A percentile compares a stretch with the other conserved stretches of the same genome.
These are phyloP conservation scores for Candida multigemmis DNA, from an alignment of 805 yeast species.

Conservation along the genomic window DNA sequence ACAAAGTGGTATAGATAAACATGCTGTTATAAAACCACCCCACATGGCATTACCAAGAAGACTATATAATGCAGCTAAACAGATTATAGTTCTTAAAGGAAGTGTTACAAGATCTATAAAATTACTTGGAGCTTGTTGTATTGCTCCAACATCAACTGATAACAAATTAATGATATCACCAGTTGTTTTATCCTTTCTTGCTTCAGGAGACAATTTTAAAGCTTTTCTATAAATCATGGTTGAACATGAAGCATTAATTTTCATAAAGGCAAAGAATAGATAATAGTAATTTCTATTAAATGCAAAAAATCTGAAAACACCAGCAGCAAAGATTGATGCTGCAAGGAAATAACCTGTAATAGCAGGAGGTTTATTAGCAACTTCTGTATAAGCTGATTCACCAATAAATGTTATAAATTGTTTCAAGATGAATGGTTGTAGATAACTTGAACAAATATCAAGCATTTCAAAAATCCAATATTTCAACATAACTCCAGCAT, in stretches of 20 bases:
- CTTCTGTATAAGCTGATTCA: conserved; percentile 3
- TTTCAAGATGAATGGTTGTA: conserved; percentile 22
- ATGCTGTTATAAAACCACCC: conserved; percentile 24
- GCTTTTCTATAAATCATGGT: conserved; percentile 19
- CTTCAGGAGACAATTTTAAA: conserved; percentile 19
- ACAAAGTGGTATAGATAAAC: conserved; percentile 22
- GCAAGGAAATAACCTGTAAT: conserved; percentile 18
- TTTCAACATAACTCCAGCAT: conserved; percentile 10
- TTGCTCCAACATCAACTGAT: conserved; percentile 16
- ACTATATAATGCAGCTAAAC: conserved; percentile 22
- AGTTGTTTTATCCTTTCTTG: conserved; percentile 19
- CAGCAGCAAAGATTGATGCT: conserved; percentile 13
- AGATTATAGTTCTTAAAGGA: conserved; percentile 14
- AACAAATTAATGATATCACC: conserved; percentile 26
- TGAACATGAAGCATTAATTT: conserved; percentile 12
- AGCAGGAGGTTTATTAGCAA: conserved; percentile 10
- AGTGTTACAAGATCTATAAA: conserved; percentile 12
- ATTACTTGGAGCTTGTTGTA: conserved; percentile 8
- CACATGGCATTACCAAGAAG: conserved; percentile 26
- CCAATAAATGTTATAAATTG: conserved; percentile 17
- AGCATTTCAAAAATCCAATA: conserved; percentile 10
- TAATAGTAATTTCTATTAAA: conserved; percentile 13
- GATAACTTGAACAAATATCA: conserved; percentile 12
- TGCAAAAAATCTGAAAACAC: conserved; percentile 12
- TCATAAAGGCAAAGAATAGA: conserved; percentile 7